A percentile compares a stretch with the other conserved stretches of the same genome.
Conservation (phyloP, 2,329 filamentous ascomycete species). For the Lecanicillium sp. region DNA sequence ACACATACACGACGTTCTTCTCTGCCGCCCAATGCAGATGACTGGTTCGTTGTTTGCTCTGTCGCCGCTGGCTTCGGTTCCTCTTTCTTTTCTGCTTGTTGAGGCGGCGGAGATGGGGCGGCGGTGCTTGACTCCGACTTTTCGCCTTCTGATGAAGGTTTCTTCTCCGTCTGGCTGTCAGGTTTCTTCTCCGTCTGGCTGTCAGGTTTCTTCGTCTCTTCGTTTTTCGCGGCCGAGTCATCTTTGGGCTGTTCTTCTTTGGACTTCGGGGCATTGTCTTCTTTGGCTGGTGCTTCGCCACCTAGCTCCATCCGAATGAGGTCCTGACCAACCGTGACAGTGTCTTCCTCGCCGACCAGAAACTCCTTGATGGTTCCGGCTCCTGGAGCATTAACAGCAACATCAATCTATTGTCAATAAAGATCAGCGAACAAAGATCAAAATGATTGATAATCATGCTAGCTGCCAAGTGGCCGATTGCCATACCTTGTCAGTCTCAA, state of each 20-base stretch:
- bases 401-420: conserved; percentile 65
- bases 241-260: conserved; percentile 20
- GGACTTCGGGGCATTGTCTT: conserved; percentile 29
- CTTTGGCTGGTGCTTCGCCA: conserved; percentile 35
- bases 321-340: conserved; percentile 88
- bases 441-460: too few relatives aligned
- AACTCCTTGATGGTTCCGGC: conserved; percentile 88
- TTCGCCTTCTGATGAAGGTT: conserved; percentile 22
- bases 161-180: conserved; percentile 23
- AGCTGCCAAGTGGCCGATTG: too few relatives aligned
- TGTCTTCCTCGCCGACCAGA: conserved; percentile 87
- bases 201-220: conserved; percentile 15
- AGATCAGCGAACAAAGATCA: too few relatives aligned
- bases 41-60: conserved; percentile 8
- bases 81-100: conserved; percentile 17
- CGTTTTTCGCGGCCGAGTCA: conserved; percentile 14
- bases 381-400: conserved; percentile 89
- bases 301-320: conserved; percentile 80
- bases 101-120: conserved; percentile 1
- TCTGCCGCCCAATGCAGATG: conserved; percentile 55
- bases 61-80: conserved; percentile 9
- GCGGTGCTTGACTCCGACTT: conserved; percentile 28
- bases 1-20: conserved; percentile 82
- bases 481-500: conserved; percentile 93
- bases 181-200: conserved; percentile 23